phyloP scores from a whole-genome alignment of 139 green algal genomes.

The Micractinium conductrix region DNA sequence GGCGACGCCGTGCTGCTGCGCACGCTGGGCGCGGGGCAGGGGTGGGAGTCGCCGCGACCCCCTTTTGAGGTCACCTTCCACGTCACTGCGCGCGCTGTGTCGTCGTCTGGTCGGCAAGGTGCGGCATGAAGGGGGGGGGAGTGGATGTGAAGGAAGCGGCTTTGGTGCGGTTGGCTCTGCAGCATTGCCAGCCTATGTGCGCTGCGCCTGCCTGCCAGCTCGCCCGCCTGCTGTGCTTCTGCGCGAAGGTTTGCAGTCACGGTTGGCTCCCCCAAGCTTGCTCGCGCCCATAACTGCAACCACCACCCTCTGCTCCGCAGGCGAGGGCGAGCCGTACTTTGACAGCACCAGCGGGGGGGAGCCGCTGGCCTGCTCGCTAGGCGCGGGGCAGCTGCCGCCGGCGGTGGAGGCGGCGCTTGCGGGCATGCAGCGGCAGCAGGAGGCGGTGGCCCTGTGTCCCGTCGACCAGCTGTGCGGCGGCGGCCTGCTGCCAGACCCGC shows the following conservation, averaged over 20 bases:
- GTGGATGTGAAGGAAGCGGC: no score
- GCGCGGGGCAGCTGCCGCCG: constrained; percentile 29
- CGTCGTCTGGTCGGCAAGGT: neutral
- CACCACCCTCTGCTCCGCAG: no score
- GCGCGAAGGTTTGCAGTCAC: no score
- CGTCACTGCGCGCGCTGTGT: neutral
- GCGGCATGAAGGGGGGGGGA: no score
- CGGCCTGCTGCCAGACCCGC: constrained; percentile 20
- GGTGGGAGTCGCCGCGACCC: constrained; percentile 79
- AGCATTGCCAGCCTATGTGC: no score
- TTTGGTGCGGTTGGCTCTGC: no score
- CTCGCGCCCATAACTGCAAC: no score
- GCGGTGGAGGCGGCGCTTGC: constrained; percentile 33
- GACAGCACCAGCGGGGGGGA: neutral
- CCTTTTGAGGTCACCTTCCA: constrained; percentile 75
- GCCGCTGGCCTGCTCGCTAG: constrained; percentile 17
- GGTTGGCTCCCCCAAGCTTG: no score
- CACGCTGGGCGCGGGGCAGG: constrained; percentile 52
- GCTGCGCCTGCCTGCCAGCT: no score
- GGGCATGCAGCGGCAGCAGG: constrained; percentile 35
- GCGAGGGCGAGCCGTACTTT: constrained; percentile 5
- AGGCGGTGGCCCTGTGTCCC: constrained; percentile 38
- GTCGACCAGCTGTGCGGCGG: neutral
- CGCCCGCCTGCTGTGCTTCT: no score
- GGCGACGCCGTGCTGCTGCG: constrained; percentile 57